Evolutionary conservation across 371 early-diverging fungal genomes (phyloP).

Genomic region (Quaeritorhiza haematococci): DNA sequence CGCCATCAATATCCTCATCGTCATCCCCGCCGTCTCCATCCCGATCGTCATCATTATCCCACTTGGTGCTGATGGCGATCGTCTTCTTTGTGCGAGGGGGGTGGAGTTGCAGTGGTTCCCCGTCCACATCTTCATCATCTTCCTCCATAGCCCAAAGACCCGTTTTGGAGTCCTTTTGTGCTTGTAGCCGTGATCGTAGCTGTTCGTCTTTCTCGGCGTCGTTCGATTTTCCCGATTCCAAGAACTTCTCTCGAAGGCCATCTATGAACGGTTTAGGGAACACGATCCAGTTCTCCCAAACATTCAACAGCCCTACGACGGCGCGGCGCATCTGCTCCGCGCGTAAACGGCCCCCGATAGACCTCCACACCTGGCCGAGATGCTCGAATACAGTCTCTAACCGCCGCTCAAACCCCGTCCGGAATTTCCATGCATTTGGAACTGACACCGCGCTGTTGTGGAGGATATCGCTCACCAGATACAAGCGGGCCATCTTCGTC

Average conservation of each 20-base stretch:
- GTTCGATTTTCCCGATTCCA: conserved; percentile 18
- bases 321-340: conserved; percentile 69
- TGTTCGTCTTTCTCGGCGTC: conserved; percentile 1
- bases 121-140: conserved; percentile 35
- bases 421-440: conserved; percentile 82
- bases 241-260: conserved; percentile 28
- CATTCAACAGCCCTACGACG: conserved; percentile 48
- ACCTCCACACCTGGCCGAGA: conserved; percentile 61
- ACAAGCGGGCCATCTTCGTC: conserved; percentile 68
- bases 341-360: conserved; percentile 66
- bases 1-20: conserved; percentile 31
- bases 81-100: not conserved
- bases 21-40: conserved; percentile 19
- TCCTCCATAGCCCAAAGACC: conserved; percentile 23
- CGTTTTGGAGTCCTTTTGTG: conserved; percentile 15
- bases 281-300: conserved; percentile 88
- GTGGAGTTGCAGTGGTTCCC: not conserved
- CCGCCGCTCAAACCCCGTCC: conserved; percentile 65
- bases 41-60: not conserved
- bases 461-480: conserved; percentile 79
- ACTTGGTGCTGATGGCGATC: not conserved
- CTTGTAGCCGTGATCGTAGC: conserved; percentile 1
- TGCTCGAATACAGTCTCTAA: conserved; percentile 66
- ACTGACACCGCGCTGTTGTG: conserved; percentile 72
- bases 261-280: conserved; percentile 68